These are phyloP conservation scores for Arabidopsis suecica DNA, from an alignment of 345 rosid species.

Conservation along the genomic window DNA sequence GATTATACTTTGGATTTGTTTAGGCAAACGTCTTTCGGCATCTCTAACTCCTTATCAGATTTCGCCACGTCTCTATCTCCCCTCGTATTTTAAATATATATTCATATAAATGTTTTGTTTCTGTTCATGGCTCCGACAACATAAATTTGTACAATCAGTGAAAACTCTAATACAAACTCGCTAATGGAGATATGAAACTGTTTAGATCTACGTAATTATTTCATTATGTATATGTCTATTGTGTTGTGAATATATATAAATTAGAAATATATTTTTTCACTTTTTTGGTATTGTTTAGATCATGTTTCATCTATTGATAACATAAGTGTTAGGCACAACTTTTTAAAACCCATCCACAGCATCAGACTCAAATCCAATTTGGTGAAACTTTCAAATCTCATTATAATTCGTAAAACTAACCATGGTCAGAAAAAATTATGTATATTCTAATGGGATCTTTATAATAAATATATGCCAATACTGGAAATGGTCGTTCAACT, in stretches of 20 bases:
- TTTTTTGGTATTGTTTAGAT: neutral
- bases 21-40: slow-evolving; percentile 40
- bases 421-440: neutral
- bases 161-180: neutral
- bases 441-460: neutral
- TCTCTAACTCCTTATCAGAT: slow-evolving; percentile 16
- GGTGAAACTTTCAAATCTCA: slow-evolving; percentile 4
- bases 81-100: no score
- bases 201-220: neutral
- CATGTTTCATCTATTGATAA: neutral
- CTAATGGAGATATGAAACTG: neutral
- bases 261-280: neutral
- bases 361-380: neutral
- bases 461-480: neutral
- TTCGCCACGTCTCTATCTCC: slow-evolving; percentile 27
- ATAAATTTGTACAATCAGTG: slow-evolving; percentile 1
- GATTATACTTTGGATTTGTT: slow-evolving; percentile 42
- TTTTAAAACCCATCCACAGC: neutral
- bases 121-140: neutral
- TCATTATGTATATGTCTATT: neutral
- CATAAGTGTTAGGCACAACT: no score
- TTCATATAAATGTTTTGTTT: neutral
- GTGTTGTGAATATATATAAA: neutral
- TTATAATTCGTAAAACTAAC: neutral
- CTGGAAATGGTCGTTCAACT: slow-evolving; percentile 16